Evolutionary conservation across 495 filamentous ascomycete species (phyloP), one percentile per base, ranked within the genome.

Genomic region (Physcia stellaris): DNA sequence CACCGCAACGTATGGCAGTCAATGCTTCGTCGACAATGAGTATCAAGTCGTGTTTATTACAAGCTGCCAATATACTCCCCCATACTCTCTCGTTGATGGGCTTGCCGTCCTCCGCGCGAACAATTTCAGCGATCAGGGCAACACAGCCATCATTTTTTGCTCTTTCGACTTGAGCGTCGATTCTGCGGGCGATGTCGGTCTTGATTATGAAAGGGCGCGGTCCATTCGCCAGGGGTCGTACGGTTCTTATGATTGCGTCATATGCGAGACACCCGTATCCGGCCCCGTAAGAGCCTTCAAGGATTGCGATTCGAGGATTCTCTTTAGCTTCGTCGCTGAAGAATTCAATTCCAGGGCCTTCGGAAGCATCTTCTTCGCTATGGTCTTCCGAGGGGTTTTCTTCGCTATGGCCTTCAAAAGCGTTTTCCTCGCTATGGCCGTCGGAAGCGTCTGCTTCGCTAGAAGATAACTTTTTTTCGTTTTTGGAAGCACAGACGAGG

Each of bases 21-120:
- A 50, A 38, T 1, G 47, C 45, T 46, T 52, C 47, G 26, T 52
- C 50, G 2, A 52, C 43, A 4, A 50, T 35, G 23, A 52, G 43
- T 12, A 52, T 15, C 40, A 52, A 16, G 10, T 26, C 26, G 23
- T 50, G n/a, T 20, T 26, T 34, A 22, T 39, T 37, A 35, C 50
- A 50, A 17, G 42, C 42, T 13, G 26, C 23, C 11, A 45, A n/a
- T 2, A 40, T 6, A 13, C 22, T 10, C 24, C 22, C 40, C 42
- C 42, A 45, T 1, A 32, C 30, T 12, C 16, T 15, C 6, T 19
- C 17, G 12, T 18, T 36, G 16, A 45, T 36, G 2, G 29, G 37
- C 7, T 22, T 35, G 13, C 37, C 31, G 26, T 41, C 37, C 4
- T 29, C 21, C 18, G 42, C 37, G 26, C 31, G 15, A n/a, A 41